Evolutionary conservation across 176 grass and related monocot genomes (phyloP), one percentile per base, ranked within the genome.

Genomic region (Pontederia crassipes): DNA sequence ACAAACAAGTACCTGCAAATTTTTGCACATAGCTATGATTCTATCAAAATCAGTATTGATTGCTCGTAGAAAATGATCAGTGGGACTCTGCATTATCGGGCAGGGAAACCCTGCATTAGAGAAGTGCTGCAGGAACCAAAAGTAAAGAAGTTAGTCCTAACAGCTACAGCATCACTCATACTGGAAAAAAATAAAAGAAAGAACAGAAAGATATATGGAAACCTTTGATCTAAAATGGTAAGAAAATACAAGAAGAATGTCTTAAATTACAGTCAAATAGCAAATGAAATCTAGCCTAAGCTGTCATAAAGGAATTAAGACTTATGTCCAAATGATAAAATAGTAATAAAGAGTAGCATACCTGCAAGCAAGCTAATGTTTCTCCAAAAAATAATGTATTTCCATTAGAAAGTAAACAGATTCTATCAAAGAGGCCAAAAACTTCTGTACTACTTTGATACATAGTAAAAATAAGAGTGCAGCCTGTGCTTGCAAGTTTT

Each of bases 41-140:
- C 92, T 82, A 75, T 96, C 87, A 12, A 96, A 96, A 71, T 96
- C 87, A 48, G 92, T 88, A 75, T 96, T 96, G 46, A 96, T 96
- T 72, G 92, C 92, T 48, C 92, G 83, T 69, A 96, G 74, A 71
- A 96, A 96, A 49, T 96, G 92, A 48, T 96, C 92, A 35, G 91
- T 85, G 66, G 91, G 91, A 75, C 91, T 96, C 79, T 96, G 91
- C 91, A 96, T 96, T 68, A 96, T 96, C 72, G 91, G 91, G 65
- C 91, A 96, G n/a, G 91, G 91, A 85, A 96, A 96, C 13, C 91
- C 91, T 52, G 91, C 87, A 79, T 96, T 96, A 66, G 91, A 90
- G 77, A 96, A 96, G 61, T 96, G 91, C 91, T 90, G 75, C 75
- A 82, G 70, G 18, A 62, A 54, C 52, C 52, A 72, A 72, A n/a